Evolutionary conservation across 2,329 filamentous ascomycete genomes (phyloP).

Genomic region (Xylariaceae sp.): DNA sequence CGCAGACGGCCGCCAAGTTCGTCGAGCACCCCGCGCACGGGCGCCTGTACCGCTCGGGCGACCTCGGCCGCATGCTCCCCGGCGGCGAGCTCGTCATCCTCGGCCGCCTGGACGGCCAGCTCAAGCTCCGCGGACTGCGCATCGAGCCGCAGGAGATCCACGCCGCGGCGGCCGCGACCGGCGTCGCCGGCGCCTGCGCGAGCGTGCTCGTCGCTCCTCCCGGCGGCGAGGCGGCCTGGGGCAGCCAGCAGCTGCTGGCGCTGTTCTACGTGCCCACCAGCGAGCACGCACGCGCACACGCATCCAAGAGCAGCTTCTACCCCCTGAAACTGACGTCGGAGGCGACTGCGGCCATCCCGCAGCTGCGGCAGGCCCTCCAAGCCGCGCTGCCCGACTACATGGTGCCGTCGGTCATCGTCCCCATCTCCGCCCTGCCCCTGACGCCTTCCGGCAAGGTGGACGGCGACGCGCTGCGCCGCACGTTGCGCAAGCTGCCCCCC

Average conservation of each 20-base stretch:
- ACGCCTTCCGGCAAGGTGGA: constrained; percentile 73
- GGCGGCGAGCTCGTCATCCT: constrained; percentile 69
- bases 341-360: not conserved
- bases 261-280: constrained; percentile 57
- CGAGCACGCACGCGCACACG: constrained; percentile 2
- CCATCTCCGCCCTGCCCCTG: constrained; percentile 60
- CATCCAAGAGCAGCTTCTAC: constrained; percentile 25
- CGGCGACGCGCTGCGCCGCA: constrained; percentile 40
- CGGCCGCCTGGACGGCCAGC: constrained; percentile 69
- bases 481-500: constrained; percentile 39
- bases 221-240: constrained; percentile 22
- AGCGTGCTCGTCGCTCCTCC: constrained; percentile 49
- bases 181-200: constrained; percentile 50
- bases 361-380: constrained; percentile 48
- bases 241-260: constrained; percentile 43
- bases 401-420: constrained; percentile 68
- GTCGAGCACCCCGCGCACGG: constrained; percentile 61
- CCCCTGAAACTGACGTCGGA: not conserved
- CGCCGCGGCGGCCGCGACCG: constrained; percentile 46
- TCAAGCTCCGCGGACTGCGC: constrained; percentile 74
- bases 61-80: constrained; percentile 69
- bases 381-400: constrained; percentile 64
- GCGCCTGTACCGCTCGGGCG: constrained; percentile 73
- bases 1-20: constrained; percentile 59
- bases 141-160: constrained; percentile 75